Base-by-base conservation (phyloP, 352 stramenopile genomes). In the Thalassiosira exigua region DNA sequence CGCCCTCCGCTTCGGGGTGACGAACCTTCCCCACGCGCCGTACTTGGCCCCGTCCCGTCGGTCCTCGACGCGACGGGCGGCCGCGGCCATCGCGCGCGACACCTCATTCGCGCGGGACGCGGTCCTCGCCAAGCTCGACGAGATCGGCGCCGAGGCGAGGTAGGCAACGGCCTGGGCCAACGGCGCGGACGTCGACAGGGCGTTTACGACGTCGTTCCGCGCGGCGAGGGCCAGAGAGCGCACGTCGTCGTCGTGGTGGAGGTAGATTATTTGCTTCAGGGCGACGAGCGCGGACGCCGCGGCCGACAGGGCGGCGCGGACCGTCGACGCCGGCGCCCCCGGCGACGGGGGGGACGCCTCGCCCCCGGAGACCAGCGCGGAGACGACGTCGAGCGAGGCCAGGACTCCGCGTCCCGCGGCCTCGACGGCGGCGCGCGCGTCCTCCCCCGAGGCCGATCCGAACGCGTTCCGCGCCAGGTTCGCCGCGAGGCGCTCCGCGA, bases 151-250 rank as follows among this genome's bases (percentile, higher is more conserved):
- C 22, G 69, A 74, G 1, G 85, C 79, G 61, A 86, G 82, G 62
- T 81, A 84, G 0, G 75, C 83, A 21, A 91, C 60, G 12, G 79
- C 69, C 26, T 87, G 52, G 17, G 81, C 79, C 26, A 91, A 58
- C 29, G 69, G 69, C 19, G 77, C 79, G 48, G 75, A 86, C 21
- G 81, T 73, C 14, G 81, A 56, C 7, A 91, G 33, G 2, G 59
- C 65, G 17, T 71, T 65, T 22, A 91, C 74, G 22, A 91, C 52
- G 24, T 73, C 65, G 58, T 89, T 71, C 29, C 79, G 53, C 21
- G 82, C 58, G 44, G 39, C 22, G 14, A 78, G 21, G 1, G 76
- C 70, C 26, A 71, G 61, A 2, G 50, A 17, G 33, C 50, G 56
- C n/a, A 87, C 69, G 21, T 53, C 48, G 19, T 78, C 65, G 24